Conservation (phyloP, 2,329 filamentous ascomycete genomes). For the Penicillium sp. region DNA sequence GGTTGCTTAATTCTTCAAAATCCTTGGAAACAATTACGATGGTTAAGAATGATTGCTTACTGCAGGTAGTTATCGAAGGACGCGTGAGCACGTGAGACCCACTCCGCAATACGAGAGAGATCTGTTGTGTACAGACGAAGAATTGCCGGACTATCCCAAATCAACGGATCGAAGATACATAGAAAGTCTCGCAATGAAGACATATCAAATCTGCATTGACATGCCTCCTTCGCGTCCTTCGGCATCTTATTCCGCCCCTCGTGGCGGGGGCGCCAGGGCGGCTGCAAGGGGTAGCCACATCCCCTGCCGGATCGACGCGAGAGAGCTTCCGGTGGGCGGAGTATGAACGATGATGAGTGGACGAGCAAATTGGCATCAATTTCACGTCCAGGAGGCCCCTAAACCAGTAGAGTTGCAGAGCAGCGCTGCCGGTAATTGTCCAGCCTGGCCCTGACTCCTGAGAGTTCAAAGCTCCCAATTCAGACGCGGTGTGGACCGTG, state of each 20-base stretch:
- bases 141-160: background rate
- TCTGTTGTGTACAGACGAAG: background rate
- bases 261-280: slow-evolving; percentile 17
- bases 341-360: background rate
- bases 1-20: background rate
- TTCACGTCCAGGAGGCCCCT: background rate
- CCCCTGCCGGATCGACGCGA: slow-evolving; percentile 22
- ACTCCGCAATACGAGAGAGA: background rate
- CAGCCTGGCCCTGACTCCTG: background rate
- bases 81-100: background rate
- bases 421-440: background rate
- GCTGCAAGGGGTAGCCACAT: slow-evolving; percentile 22
- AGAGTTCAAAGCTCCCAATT: slow-evolving; percentile 1
- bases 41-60: background rate
- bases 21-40: background rate
- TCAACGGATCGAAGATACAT: background rate
- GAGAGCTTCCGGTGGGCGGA: slow-evolving; percentile 8
- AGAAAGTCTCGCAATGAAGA: background rate
- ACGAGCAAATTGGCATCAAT: background rate
- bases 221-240: background rate
- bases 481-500: slow-evolving; percentile 10
- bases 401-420: background rate
- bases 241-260: slow-evolving; percentile 17
- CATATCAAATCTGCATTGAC: background rate
- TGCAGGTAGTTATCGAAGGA: background rate